Evolutionary conservation across 805 yeast genomes (phyloP).

Genomic region (Starmerella roubikii): DNA sequence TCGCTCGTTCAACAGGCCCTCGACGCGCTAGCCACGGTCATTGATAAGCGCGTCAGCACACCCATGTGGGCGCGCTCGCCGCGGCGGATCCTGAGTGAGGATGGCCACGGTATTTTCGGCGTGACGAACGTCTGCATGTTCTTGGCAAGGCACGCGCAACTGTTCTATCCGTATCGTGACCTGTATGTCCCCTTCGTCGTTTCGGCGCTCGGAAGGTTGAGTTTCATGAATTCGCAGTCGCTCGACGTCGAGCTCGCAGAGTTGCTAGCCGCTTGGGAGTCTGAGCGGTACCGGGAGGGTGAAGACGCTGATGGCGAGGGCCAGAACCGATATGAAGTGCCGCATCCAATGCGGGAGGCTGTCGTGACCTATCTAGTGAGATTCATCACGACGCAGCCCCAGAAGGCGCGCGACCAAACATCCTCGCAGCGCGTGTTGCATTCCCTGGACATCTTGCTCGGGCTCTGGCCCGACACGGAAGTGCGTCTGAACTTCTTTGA

Average conservation of each 20-base stretch:
- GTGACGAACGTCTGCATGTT: constrained; percentile 81
- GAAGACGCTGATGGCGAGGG: too few relatives aligned
- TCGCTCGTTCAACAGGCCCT: constrained; percentile 74
- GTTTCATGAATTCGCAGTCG: constrained; percentile 67
- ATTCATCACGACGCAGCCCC: constrained; percentile 64
- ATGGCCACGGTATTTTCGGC: constrained; percentile 73
- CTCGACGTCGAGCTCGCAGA: constrained; percentile 85
- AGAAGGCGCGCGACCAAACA: constrained; percentile 60
- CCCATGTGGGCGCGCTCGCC: constrained; percentile 89
- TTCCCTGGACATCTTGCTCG: constrained; percentile 58
- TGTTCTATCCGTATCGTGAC: constrained; percentile 76
- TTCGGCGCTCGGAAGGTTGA: constrained; percentile 80
- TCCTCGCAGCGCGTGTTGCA: constrained; percentile 69
- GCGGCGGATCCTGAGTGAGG: constrained; percentile 79
- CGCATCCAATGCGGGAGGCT: constrained; percentile 73
- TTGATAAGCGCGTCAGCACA: constrained; percentile 49
- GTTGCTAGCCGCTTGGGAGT: constrained; percentile 73
- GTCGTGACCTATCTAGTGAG: constrained; percentile 80
- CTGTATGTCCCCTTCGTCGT: constrained; percentile 80
- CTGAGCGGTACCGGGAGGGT: constrained; percentile 26
- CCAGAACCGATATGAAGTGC: constrained; percentile 36
- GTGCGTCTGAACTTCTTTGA: constrained; percentile 81
- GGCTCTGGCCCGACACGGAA: constrained; percentile 83
- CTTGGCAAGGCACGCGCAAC: constrained; percentile 68
- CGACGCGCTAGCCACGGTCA: constrained; percentile 76